Base-by-base conservation (phyloP, 345 rosid species). In the Moringa oleifera region DNA sequence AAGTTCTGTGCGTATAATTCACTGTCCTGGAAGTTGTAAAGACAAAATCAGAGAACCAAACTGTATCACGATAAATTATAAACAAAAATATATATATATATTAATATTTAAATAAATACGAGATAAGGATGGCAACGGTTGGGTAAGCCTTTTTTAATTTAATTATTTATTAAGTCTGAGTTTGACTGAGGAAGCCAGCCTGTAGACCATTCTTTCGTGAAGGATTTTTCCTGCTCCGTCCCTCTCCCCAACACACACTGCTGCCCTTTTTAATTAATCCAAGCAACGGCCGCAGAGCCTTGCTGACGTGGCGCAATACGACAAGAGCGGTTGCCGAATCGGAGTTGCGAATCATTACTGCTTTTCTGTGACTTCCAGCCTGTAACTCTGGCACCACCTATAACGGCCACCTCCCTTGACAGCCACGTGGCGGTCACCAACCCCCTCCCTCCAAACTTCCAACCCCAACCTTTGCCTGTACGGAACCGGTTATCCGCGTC, bases 161-260 rank as follows among this genome's bases (percentile, higher is more conserved):
- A 66, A 72, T 28, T 28, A 28, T 28, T 28, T 28, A 64, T 73
- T 67, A 63, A 65, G 64, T 74, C 79, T 72, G 69, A 64, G 70
- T 87, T 87, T 80, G 89, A 88, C 91, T 45, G 79, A 59, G 72
- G 67, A 67, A 51, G 85, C 91, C 91, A 88, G 91, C 78, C 95
- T 88, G 95, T 83, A 71, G 19, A 12, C 58, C 95, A 85, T 64
- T 79, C 62, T 77, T 64, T 37, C 58, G 58, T 47, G 57, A 11
- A 58, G 55, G 33, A 57, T 59, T 41, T 63, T 55, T 61, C 2
- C 25, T 58, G 52, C 62, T 62, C 46, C 53, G 6, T 11, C 13
- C 17, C 47, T 15, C 12, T 41, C 33, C 33, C 33, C 8, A 2
- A 2, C 33, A 2, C 33, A 2, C 33, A 28, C 33, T 28, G 5